These are phyloP conservation scores for Kodamaea suecica DNA, from an alignment of 1,139 yeast species.

Conservation along the genomic window DNA sequence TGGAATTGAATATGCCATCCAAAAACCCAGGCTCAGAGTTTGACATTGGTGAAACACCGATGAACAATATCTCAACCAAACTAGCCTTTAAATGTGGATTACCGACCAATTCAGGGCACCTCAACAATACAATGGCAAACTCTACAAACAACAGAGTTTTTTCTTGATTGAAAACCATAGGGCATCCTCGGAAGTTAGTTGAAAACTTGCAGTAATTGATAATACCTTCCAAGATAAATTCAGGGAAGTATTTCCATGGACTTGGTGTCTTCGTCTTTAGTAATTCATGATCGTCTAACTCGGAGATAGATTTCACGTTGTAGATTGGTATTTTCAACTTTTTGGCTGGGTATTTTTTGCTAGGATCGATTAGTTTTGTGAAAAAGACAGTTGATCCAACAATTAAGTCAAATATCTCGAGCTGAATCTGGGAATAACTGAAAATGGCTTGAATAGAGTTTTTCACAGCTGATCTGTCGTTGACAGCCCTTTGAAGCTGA, in stretches of 20 bases:
- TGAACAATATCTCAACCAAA: conserved; percentile 74
- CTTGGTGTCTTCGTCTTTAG: conserved; percentile 60
- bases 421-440: conserved; percentile 50
- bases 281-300: conserved; percentile 67
- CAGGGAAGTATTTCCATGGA: conserved; percentile 88
- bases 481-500: conserved; percentile 40
- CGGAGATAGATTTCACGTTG: conserved; percentile 45
- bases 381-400: conserved; percentile 74
- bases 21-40: conserved; percentile 72
- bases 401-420: conserved; percentile 70
- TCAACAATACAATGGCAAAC: conserved; percentile 66
- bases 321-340: conserved; percentile 63
- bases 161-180: conserved; percentile 48
- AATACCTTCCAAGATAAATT: conserved; percentile 80
- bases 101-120: conserved; percentile 83
- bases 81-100: conserved; percentile 92
- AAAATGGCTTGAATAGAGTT: conserved; percentile 61
- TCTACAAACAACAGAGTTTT: conserved; percentile 64
- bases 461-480: conserved; percentile 41
- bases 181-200: conserved; percentile 57
- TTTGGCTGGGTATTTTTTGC: conserved; percentile 57
- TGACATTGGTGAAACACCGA: conserved; percentile 62
- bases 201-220: conserved; percentile 69
- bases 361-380: conserved; percentile 69
- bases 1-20: conserved; percentile 59